A percentile compares a stretch with the other conserved stretches of the same genome.
Conservation (phyloP, 2,329 filamentous ascomycete genomes). For the Aureobasidium vineae region DNA sequence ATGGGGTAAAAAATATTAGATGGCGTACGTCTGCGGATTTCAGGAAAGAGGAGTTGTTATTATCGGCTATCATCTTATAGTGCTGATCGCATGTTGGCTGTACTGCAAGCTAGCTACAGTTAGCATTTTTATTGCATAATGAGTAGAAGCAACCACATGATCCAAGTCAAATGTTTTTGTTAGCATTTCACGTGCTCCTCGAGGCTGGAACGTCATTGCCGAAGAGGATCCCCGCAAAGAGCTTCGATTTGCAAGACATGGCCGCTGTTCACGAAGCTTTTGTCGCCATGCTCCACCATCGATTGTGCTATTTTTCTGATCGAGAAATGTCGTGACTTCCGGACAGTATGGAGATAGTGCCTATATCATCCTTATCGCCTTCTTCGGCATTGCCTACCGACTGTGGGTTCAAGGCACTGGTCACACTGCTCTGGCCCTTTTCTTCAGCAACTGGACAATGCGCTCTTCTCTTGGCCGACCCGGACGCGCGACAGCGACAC, state of each 20-base stretch:
- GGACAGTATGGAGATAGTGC: constrained; percentile 26
- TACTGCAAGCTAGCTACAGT: not conserved
- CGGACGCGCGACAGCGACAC: constrained; percentile 75
- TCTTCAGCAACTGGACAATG: constrained; percentile 72
- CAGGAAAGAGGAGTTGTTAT: too few species aligned
- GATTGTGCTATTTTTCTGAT: not conserved
- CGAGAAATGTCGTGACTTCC: not conserved
- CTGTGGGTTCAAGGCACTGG: constrained; percentile 61
- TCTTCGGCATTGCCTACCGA: constrained; percentile 26
- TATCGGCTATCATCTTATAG: too few species aligned
- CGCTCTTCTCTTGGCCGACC: constrained; percentile 78
- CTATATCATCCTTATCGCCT: constrained; percentile 36
- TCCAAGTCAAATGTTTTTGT: not conserved
- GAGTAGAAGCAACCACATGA: not conserved
- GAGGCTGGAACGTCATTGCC: not conserved
- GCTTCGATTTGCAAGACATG: not conserved
- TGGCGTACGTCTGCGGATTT: too few species aligned
- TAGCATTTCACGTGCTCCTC: not conserved
- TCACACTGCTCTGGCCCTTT: constrained; percentile 90
- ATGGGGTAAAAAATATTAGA: too few species aligned
- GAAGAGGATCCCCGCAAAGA: constrained; percentile 6
- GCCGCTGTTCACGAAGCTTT: not conserved
- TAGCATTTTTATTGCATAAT: not conserved
- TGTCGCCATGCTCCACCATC: not conserved
- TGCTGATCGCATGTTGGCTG: too few species aligned